phyloP scores from a whole-genome alignment of 495 filamentous ascomycete species.

The Sporormia fimetaria region DNA sequence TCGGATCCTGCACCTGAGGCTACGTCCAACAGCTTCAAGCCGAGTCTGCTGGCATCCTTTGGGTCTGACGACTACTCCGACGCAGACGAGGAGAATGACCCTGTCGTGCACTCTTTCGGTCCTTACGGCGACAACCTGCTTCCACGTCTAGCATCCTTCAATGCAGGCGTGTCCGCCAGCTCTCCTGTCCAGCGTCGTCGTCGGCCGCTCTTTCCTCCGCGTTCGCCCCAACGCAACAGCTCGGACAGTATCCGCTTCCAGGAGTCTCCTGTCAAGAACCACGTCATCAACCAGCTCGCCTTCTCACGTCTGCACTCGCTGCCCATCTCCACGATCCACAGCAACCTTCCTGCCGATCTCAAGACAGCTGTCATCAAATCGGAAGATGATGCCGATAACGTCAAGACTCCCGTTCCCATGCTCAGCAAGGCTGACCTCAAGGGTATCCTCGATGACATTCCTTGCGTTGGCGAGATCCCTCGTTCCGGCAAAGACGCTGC shows the following conservation, averaged over 20 bases:
- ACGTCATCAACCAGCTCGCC: conserved; percentile 89
- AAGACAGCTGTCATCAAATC: conserved; percentile 27
- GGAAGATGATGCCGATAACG: neutral
- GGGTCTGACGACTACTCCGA: conserved; percentile 52
- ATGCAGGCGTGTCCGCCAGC: conserved; percentile 44
- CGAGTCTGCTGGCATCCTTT: conserved; percentile 11
- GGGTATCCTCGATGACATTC: conserved; percentile 54
- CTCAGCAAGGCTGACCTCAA: conserved; percentile 44
- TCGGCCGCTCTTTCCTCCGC: conserved; percentile 3
- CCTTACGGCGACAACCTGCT: conserved; percentile 76
- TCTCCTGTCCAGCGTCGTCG: conserved; percentile 11
- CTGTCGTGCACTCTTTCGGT: conserved; percentile 79
- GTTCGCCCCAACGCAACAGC: conserved; percentile 13
- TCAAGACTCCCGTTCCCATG: conserved; percentile 1
- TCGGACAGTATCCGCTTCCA: conserved; percentile 15
- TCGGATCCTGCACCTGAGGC: conserved; percentile 10
- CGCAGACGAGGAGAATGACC: conserved; percentile 85
- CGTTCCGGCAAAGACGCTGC: conserved; percentile 94
- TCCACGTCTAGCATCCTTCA: conserved; percentile 64
- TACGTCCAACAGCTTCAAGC: conserved; percentile 12
- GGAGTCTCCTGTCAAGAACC: conserved; percentile 42
- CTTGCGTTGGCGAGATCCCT: conserved; percentile 75
- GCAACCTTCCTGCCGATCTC: conserved; percentile 63
- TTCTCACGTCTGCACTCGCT: conserved; percentile 90
- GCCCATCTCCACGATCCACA: conserved; percentile 76